Evolutionary conservation across 768 basidiomycete genomes (phyloP).

Genomic region (Suillus ampliporus): DNA sequence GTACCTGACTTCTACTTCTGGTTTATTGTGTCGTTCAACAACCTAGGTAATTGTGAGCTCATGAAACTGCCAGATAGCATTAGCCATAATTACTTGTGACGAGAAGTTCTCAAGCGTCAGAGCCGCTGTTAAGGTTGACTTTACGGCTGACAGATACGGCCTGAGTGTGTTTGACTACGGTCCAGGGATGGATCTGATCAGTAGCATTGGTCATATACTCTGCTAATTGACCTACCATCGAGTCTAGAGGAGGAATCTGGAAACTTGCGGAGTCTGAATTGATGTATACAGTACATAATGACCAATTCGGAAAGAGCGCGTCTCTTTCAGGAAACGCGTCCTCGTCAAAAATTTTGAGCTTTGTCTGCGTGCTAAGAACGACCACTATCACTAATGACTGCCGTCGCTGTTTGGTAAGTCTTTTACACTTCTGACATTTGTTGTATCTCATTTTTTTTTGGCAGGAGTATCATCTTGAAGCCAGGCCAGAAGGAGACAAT

Average conservation of each 20-base stretch:
- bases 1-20: slow-evolving; percentile 90
- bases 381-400: slow-evolving; percentile 48
- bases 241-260: slow-evolving; percentile 15
- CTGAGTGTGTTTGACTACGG: slow-evolving; percentile 90
- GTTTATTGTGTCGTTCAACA: slow-evolving; percentile 96
- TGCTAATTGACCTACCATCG: slow-evolving; percentile 54
- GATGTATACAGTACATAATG: background rate
- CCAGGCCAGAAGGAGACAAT: slow-evolving; percentile 64
- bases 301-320: slow-evolving; percentile 5
- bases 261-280: slow-evolving; percentile 54
- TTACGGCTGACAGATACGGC: slow-evolving; percentile 94
- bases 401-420: slow-evolving; percentile 71
- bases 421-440: slow-evolving; percentile 15
- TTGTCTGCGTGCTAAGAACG: slow-evolving; percentile 15
- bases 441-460: slow-evolving; percentile 16
- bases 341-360: slow-evolving; percentile 24
- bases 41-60: slow-evolving; percentile 56
- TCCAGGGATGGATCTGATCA: slow-evolving; percentile 18
- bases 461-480: slow-evolving; percentile 65
- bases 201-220: slow-evolving; percentile 6
- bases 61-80: slow-evolving; percentile 19
- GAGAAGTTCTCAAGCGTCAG: slow-evolving; percentile 97
- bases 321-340: slow-evolving; percentile 15
- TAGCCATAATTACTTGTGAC: slow-evolving; percentile 71
- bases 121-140: slow-evolving; percentile 96